Evolutionary conservation across 2,329 filamentous ascomycete species (phyloP).

Genomic region (Pseudogymnoascus sp.): DNA sequence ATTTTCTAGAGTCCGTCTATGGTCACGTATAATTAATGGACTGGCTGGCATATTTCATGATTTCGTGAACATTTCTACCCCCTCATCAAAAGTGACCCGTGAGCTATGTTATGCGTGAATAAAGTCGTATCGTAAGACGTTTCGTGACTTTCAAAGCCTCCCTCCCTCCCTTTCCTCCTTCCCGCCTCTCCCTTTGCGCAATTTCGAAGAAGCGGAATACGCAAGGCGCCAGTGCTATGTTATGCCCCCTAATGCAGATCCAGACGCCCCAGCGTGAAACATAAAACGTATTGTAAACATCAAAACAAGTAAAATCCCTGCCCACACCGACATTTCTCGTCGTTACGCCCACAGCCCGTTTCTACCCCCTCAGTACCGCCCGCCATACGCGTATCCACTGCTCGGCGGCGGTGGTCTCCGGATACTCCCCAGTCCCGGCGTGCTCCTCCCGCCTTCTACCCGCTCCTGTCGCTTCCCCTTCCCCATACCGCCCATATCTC

Average conservation of each 20-base stretch:
- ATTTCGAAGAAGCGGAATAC: neutral
- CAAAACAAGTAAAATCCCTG: neutral
- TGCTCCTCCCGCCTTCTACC: conserved; percentile 15
- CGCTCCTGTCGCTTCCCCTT: conserved; percentile 22
- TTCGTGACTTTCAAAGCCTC: neutral
- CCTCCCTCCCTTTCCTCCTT: neutral
- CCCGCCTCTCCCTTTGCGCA: neutral
- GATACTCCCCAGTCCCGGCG: neutral
- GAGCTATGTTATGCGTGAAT: conserved; percentile 8
- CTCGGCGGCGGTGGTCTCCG: neutral
- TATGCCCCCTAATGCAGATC: neutral
- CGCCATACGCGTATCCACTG: neutral
- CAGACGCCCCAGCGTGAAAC: neutral
- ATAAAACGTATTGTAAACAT: conserved; percentile 2
- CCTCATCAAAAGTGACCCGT: neutral
- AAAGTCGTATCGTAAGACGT: neutral
- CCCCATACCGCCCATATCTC: conserved; percentile 9
- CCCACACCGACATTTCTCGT: neutral
- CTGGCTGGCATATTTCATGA: neutral
- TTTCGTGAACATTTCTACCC: neutral
- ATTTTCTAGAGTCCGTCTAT: conserved; percentile 4
- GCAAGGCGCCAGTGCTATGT: conserved; percentile 2
- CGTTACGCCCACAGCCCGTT: neutral
- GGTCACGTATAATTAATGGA: conserved; percentile 4
- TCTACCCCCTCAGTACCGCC: neutral